phyloP scores from a whole-genome alignment of 2,329 filamentous ascomycete species.

The Shiraia bambusicola region DNA sequence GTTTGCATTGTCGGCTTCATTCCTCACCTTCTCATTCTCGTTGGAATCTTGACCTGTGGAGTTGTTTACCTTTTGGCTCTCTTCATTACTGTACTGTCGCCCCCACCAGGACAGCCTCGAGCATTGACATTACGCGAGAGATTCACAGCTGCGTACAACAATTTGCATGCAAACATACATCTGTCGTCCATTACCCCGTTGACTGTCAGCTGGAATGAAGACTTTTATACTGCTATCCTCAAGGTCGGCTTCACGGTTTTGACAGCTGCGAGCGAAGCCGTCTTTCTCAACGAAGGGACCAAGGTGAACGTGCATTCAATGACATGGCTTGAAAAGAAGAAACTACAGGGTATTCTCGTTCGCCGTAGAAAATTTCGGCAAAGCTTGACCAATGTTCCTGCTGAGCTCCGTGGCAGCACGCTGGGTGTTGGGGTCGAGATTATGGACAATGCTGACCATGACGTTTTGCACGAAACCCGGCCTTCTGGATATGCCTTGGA shows the following conservation, averaged over 20 bases:
- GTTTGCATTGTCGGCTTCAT: slow-evolving; percentile 95
- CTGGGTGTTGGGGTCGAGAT: slow-evolving; percentile 40
- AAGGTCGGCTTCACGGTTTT: slow-evolving; percentile 85
- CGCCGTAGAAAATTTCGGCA: slow-evolving; percentile 45
- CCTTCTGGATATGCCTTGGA: slow-evolving; percentile 65
- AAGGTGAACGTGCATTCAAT: slow-evolving; percentile 70
- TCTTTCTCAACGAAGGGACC: slow-evolving; percentile 89
- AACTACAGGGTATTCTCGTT: slow-evolving; percentile 72
- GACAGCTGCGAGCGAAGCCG: slow-evolving; percentile 91
- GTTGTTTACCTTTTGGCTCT: slow-evolving; percentile 78
- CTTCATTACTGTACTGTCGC: slow-evolving; percentile 69
- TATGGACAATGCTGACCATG: slow-evolving; percentile 41
- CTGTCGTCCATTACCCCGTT: slow-evolving; percentile 67
- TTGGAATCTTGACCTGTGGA: slow-evolving; percentile 74
- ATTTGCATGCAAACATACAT: slow-evolving; percentile 89
- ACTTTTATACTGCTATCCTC: slow-evolving; percentile 90
- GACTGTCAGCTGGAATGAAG: slow-evolving; percentile 80
- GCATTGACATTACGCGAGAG: slow-evolving; percentile 58
- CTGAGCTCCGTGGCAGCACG: slow-evolving; percentile 46
- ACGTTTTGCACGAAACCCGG: slow-evolving; percentile 25
- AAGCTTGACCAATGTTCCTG: slow-evolving; percentile 41
- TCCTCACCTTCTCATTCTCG: slow-evolving; percentile 83
- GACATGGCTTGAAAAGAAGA: slow-evolving; percentile 92
- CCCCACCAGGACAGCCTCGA: slow-evolving; percentile 54
- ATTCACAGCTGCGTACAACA: slow-evolving; percentile 71